A percentile compares a stretch with the other conserved stretches of the same genome.
phyloP scores from a whole-genome alignment of 768 basidiomycete species.

The Lyophyllum shimeji region DNA sequence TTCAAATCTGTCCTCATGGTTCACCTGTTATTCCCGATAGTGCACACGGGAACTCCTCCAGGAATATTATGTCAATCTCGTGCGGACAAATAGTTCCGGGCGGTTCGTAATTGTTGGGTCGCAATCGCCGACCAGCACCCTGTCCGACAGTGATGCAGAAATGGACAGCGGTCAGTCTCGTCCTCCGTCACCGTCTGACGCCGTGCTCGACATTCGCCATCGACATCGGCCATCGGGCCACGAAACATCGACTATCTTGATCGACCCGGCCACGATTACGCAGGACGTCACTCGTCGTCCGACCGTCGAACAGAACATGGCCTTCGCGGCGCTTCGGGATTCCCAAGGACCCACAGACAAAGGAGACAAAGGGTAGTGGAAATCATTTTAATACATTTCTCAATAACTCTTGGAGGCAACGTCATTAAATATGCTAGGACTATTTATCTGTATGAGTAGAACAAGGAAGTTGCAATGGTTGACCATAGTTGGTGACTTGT shows the following conservation, averaged over 20 bases:
- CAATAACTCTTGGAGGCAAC: slow-evolving; percentile 13
- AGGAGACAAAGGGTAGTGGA: slow-evolving; percentile 11
- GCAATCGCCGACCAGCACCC: slow-evolving; percentile 33
- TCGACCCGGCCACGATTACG: slow-evolving; percentile 37
- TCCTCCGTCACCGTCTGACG: slow-evolving; percentile 47
- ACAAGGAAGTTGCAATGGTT: slow-evolving; percentile 17
- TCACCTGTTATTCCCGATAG: slow-evolving; percentile 45
- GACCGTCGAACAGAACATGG: slow-evolving; percentile 84
- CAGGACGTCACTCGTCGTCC: slow-evolving; percentile 54
- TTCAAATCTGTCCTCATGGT: slow-evolving; percentile 26
- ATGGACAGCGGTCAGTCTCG: slow-evolving; percentile 55
- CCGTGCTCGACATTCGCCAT: slow-evolving; percentile 7
- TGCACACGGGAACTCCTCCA: slow-evolving; percentile 89
- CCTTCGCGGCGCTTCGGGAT: slow-evolving; percentile 67
- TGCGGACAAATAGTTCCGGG: slow-evolving; percentile 75
- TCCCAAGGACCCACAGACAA: slow-evolving; percentile 33
- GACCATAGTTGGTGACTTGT: slow-evolving; percentile 19
- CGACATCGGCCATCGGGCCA: slow-evolving; percentile 26
- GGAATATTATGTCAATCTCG: slow-evolving; percentile 92
- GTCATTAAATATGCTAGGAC: slow-evolving; percentile 20
- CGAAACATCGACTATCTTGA: slow-evolving; percentile 41
- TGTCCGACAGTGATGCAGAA: slow-evolving; percentile 56
- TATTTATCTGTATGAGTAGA: slow-evolving; percentile 20
- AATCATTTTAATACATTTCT: slow-evolving; percentile 13
- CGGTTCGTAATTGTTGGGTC: slow-evolving; percentile 52